Conservation (phyloP, 2,329 filamentous ascomycete species). For the Orbilia oligospora region DNA sequence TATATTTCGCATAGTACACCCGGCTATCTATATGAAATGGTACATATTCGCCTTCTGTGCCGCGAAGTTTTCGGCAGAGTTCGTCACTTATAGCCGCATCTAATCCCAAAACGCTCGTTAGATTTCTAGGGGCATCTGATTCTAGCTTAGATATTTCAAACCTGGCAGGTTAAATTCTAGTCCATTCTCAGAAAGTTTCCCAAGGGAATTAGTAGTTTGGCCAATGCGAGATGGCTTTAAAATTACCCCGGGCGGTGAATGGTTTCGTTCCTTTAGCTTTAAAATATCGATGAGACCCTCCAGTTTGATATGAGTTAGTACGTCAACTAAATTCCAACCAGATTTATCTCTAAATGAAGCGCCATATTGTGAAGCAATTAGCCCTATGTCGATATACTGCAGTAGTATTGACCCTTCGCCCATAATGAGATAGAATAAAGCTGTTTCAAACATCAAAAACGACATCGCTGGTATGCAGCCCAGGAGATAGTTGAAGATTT, state of each 20-base stretch:
- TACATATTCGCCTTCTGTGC: too few relatives aligned
- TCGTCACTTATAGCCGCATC: too few relatives aligned
- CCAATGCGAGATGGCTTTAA: background rate
- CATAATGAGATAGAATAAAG: background rate
- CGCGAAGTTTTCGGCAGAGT: too few relatives aligned
- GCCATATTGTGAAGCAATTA: background rate
- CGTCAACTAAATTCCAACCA: background rate
- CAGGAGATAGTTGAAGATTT: background rate
- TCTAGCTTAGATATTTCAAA: background rate
- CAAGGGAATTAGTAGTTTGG: background rate
- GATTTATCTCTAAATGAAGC: background rate
- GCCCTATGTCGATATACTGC: background rate
- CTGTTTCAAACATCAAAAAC: background rate
- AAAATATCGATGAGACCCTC: background rate
- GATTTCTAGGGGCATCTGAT: background rate
- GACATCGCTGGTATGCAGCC: background rate
- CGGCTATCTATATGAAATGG: too few relatives aligned
- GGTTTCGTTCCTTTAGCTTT: background rate
- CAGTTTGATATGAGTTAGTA: background rate
- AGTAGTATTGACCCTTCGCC: background rate
- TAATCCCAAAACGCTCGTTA: too few relatives aligned
- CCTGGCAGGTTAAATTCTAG: slow-evolving; percentile 1
- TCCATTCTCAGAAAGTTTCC: background rate
- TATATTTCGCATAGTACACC: too few relatives aligned
- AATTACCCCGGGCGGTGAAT: background rate